phyloP scores from a whole-genome alignment of 1,284 basidiomycete species.

The Rhodotorula sp. region DNA sequence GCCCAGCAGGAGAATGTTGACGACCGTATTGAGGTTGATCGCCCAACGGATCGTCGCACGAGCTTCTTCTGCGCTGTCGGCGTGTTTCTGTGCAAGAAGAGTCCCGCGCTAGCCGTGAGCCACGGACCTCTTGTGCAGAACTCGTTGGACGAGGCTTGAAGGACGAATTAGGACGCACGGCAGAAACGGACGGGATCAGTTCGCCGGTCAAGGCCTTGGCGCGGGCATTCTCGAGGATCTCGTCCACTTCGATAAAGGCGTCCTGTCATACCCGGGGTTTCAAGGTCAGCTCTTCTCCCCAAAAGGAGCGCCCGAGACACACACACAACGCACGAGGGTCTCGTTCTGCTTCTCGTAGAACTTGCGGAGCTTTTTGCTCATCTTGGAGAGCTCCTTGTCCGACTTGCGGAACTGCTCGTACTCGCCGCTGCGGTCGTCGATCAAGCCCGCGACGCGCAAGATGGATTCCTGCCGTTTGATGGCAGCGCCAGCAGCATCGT shows the following conservation, averaged over 20 bases:
- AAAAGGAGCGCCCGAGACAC: background rate
- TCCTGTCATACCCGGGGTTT: slow-evolving; percentile 2
- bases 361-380: slow-evolving; percentile 32
- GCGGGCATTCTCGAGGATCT: slow-evolving; percentile 40
- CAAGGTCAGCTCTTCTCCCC: background rate
- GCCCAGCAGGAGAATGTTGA: slow-evolving; percentile 56
- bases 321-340: background rate
- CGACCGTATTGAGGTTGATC: slow-evolving; percentile 45
- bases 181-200: slow-evolving; percentile 11
- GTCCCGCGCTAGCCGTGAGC: background rate
- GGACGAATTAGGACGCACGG: too few relatives aligned
- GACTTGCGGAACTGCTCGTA: slow-evolving; percentile 36
- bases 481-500: slow-evolving; percentile 9
- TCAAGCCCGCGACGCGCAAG: slow-evolving; percentile 34
- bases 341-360: slow-evolving; percentile 43
- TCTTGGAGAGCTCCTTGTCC: slow-evolving; percentile 32
- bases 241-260: slow-evolving; percentile 40
- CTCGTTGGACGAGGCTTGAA: too few relatives aligned
- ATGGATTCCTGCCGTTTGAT: slow-evolving; percentile 22
- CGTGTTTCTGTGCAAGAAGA: background rate
- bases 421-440: slow-evolving; percentile 35
- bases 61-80: slow-evolving; percentile 14
- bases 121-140: too few relatives aligned
- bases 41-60: slow-evolving; percentile 29
- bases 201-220: slow-evolving; percentile 33